phyloP scores from a whole-genome alignment of 129 eudicot genomes.

The Tagetes erecta region DNA sequence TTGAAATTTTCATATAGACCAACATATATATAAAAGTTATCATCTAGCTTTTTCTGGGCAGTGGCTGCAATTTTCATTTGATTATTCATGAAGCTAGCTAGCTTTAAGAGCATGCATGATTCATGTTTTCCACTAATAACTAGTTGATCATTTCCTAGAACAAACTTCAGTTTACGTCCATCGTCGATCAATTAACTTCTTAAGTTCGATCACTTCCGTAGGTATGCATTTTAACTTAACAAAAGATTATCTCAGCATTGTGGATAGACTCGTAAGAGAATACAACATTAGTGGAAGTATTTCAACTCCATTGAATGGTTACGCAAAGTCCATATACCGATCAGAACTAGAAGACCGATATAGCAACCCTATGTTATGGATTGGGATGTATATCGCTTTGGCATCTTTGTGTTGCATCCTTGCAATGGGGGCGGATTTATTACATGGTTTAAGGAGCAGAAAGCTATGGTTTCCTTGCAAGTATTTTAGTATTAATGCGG shows the following conservation, averaged over 20 bases:
- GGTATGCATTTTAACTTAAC: not conserved
- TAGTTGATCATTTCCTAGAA: not conserved
- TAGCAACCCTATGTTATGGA: conserved; percentile 6
- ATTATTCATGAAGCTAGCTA: not conserved
- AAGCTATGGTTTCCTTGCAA: conserved; percentile 14
- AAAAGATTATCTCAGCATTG: not conserved
- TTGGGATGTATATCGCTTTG: conserved; percentile 14
- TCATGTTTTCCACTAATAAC: not conserved
- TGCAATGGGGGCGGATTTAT: conserved; percentile 1
- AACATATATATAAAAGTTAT: not conserved
- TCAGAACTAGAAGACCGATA: conserved; percentile 2
- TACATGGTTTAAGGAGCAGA: conserved; percentile 7
- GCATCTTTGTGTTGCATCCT: conserved; percentile 10
- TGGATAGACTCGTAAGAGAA: not conserved
- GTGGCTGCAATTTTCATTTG: not conserved
- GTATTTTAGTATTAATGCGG: conserved; percentile 4
- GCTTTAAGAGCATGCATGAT: not conserved
- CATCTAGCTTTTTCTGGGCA: not conserved
- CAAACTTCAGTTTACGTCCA: not conserved
- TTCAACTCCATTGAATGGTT: not conserved
- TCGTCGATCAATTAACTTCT: too few relatives aligned
- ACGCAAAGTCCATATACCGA: not conserved
- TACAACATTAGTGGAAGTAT: not conserved
- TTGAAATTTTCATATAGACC: too few relatives aligned
- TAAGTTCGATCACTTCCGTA: not conserved